phyloP scores from a whole-genome alignment of 768 basidiomycete species.

The Psilocybe subaeruginosa region DNA sequence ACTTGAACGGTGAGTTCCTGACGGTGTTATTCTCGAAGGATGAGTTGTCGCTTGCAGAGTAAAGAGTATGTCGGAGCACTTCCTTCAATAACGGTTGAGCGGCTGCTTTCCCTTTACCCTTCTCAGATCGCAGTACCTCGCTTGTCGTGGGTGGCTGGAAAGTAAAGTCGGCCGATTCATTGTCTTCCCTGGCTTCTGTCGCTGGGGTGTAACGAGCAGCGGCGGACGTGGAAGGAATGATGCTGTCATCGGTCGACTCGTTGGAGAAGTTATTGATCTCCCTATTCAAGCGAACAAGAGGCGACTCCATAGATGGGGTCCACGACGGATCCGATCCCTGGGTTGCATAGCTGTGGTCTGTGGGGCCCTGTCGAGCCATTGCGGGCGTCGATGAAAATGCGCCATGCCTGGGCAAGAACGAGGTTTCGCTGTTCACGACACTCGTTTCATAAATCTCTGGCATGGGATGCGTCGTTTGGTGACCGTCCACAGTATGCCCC shows the following conservation, averaged over 20 bases:
- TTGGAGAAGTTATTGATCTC: slow-evolving; percentile 61
- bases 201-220: background rate
- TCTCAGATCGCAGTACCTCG: slow-evolving; percentile 32
- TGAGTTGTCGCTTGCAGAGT: slow-evolving; percentile 41
- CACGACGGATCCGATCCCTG: slow-evolving; percentile 60
- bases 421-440: slow-evolving; percentile 61
- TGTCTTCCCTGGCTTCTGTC: slow-evolving; percentile 12
- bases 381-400: slow-evolving; percentile 84
- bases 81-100: slow-evolving; percentile 47
- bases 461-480: slow-evolving; percentile 22
- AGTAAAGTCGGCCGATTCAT: slow-evolving; percentile 21
- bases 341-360: slow-evolving; percentile 36
- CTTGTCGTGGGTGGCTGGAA: slow-evolving; percentile 22
- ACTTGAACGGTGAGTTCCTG: slow-evolving; percentile 52
- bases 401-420: slow-evolving; percentile 74
- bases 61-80: slow-evolving; percentile 54
- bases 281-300: slow-evolving; percentile 66
- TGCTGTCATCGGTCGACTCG: slow-evolving; percentile 27
- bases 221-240: slow-evolving; percentile 16
- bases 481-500: slow-evolving; percentile 21
- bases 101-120: slow-evolving; percentile 51
- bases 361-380: slow-evolving; percentile 42
- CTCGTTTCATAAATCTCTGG: slow-evolving; percentile 39
- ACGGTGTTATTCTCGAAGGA: slow-evolving; percentile 32
- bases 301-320: slow-evolving; percentile 75